A percentile compares a stretch with the other conserved stretches of the same genome.
These are phyloP conservation scores for Wickerhamiella slavikovae DNA, from an alignment of 805 yeast genomes.

Conservation along the genomic window DNA sequence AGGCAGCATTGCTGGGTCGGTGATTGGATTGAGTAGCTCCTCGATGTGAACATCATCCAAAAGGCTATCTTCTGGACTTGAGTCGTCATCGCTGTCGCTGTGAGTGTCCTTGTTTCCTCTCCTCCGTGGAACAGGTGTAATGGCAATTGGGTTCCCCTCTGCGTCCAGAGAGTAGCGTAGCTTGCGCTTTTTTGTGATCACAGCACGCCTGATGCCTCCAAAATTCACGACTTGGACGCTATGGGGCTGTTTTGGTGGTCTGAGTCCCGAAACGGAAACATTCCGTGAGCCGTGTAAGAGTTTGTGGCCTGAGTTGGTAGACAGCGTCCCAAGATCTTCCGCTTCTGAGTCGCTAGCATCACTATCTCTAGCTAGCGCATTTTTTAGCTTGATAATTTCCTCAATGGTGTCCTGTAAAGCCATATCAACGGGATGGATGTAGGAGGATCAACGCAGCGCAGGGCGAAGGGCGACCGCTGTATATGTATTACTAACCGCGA, in stretches of 20 bases:
- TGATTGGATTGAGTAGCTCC: conserved; percentile 52
- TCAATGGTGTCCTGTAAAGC: too few relatives aligned
- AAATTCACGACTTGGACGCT: conserved; percentile 15
- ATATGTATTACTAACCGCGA: too few relatives aligned
- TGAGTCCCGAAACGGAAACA: conserved; percentile 26
- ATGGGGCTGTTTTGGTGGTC: conserved; percentile 10
- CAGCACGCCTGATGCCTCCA: conserved; percentile 13
- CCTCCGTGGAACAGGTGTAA: conserved; percentile 3
- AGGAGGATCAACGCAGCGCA: too few relatives aligned
- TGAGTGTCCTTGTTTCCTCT: too few relatives aligned
- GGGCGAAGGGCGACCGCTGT: too few relatives aligned
- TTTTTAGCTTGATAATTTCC: conserved; percentile 14
- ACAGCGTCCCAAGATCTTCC: conserved; percentile 13
- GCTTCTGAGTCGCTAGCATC: conserved; percentile 17
- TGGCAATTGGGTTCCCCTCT: too few relatives aligned
- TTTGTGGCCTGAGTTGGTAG: conserved; percentile 37
- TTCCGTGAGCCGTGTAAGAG: conserved; percentile 28
- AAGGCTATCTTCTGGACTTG: conserved; percentile 12
- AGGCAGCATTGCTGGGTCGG: conserved; percentile 61
- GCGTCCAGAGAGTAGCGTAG: conserved; percentile 16
- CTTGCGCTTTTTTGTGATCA: conserved; percentile 11
- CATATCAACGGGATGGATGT: too few relatives aligned
- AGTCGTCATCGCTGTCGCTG: conserved; percentile 11
- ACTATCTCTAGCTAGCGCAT: conserved; percentile 14
- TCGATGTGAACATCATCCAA: conserved; percentile 31